These are phyloP conservation scores for Hawksworthiomyces lignivorus DNA, from an alignment of 2,329 filamentous ascomycete genomes.

Conservation along the genomic window DNA sequence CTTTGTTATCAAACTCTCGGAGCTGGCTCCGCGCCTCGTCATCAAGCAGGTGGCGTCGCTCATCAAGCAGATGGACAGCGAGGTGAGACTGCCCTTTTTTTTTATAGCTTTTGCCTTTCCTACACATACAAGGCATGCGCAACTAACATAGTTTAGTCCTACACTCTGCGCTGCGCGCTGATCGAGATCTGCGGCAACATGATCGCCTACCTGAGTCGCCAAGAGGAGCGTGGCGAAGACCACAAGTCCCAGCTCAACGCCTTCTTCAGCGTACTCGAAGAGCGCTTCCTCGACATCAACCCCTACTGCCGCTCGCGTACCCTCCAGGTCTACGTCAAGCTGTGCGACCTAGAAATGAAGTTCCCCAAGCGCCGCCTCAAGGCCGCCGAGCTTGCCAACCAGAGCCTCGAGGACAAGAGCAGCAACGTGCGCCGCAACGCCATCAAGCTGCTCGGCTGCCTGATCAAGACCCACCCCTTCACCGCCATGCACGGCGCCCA, in stretches of 20 bases:
- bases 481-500: conserved; percentile 84
- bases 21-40: conserved; percentile 81
- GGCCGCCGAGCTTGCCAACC: conserved; percentile 77
- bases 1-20: conserved; percentile 88
- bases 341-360: conserved; percentile 93
- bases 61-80: conserved; percentile 90
- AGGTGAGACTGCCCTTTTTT: conserved; percentile 43
- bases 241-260: conserved; percentile 92
- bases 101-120: not conserved
- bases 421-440: conserved; percentile 94
- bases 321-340: conserved; percentile 85
- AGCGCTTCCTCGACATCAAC: conserved; percentile 92
- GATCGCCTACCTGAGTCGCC: conserved; percentile 80
- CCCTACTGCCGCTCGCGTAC: conserved; percentile 89
- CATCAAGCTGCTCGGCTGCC: conserved; percentile 78
- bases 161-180: conserved; percentile 84
- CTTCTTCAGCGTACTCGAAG: conserved; percentile 94
- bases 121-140: not conserved
- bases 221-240: conserved; percentile 85
- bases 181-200: conserved; percentile 98
- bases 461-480: conserved; percentile 93
- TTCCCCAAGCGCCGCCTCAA: conserved; percentile 86
- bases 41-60: conserved; percentile 97
- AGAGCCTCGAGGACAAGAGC: conserved; percentile 94
- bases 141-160: conserved; percentile 51